phyloP scores from a whole-genome alignment of 192 early-diverging fungal genomes.

The Coemansia sp. region DNA sequence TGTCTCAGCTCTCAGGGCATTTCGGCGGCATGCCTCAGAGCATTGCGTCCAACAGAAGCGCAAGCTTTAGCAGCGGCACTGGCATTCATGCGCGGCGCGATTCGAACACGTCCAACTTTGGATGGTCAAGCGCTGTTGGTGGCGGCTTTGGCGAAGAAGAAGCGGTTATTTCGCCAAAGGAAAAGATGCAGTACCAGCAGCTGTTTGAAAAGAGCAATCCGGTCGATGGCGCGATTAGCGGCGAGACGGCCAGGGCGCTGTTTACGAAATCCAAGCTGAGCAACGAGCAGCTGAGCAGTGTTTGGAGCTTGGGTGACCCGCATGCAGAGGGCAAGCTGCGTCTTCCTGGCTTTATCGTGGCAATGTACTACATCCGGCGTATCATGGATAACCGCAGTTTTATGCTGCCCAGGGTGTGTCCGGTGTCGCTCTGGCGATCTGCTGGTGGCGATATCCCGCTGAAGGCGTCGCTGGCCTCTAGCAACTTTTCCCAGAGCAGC shows the following conservation, averaged over 20 bases:
- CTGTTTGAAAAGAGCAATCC: conserved; percentile 62
- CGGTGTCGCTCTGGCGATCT: conserved; percentile 59
- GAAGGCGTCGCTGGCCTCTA: conserved; percentile 19
- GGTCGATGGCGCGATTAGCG: conserved; percentile 57
- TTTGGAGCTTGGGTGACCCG: conserved; percentile 85
- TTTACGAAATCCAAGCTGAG: conserved; percentile 81
- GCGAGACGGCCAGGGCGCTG: conserved; percentile 67
- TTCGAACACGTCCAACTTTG: conserved; percentile 40
- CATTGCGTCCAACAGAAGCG: conserved; percentile 10
- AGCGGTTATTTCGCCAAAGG: conserved; percentile 39
- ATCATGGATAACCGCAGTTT: conserved; percentile 70
- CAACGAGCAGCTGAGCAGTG: conserved; percentile 67
- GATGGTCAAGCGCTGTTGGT: conserved; percentile 29
- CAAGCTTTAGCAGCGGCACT: conserved; percentile 4
- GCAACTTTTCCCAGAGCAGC: conserved; percentile 30
- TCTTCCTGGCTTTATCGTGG: conserved; percentile 81
- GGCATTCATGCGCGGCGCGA: conserved; percentile 23
- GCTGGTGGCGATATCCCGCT: conserved; percentile 48
- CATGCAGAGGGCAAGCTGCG: conserved; percentile 66
- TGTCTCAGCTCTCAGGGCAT: conserved; percentile 8
- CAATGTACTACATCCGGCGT: conserved; percentile 84
- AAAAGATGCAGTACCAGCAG: conserved; percentile 60
- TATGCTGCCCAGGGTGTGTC: conserved; percentile 67
- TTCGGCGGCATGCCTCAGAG: conserved; percentile 8
- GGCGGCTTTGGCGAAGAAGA: conserved; percentile 14